Percentiles rank a stretch among this genome's conserved stretches.
Evolutionary conservation across 2,329 filamentous ascomycete species (phyloP).

Genomic region (Botrytis paeoniae): DNA sequence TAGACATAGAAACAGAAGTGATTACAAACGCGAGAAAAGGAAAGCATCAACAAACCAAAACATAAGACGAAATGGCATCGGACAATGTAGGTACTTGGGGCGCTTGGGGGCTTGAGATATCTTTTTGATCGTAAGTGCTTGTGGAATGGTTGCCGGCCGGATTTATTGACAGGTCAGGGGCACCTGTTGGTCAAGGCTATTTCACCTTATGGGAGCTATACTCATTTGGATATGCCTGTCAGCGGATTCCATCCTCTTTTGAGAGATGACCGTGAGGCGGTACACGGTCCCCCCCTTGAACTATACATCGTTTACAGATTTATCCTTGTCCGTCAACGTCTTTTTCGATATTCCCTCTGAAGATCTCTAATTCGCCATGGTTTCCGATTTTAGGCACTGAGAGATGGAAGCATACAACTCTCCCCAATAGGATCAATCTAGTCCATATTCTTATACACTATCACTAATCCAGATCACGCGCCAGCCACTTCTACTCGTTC

Average conservation of each 20-base stretch:
- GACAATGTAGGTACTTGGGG: conserved; percentile 20
- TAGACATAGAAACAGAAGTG: background rate
- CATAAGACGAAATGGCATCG: conserved; percentile 13
- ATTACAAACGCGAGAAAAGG: conserved; percentile 22
- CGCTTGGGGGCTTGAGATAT: conserved; percentile 21
- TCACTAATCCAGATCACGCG: conserved; percentile 36
- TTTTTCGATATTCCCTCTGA: conserved; percentile 31
- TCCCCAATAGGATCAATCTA: conserved; percentile 23
- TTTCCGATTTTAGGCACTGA: conserved; percentile 35
- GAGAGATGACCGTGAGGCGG: conserved; percentile 28
- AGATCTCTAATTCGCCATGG: conserved; percentile 31
- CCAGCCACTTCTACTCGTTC: conserved; percentile 33
- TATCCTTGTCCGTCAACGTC: conserved; percentile 29
- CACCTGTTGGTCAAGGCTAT: conserved; percentile 20
- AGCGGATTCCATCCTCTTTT: conserved; percentile 28
- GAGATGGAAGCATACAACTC: conserved; percentile 12
- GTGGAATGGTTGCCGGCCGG: conserved; percentile 11
- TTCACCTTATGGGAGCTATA: conserved; percentile 22
- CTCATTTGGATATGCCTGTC: conserved; percentile 27
- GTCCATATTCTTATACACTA: conserved; percentile 16
- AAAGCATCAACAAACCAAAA: conserved; percentile 15
- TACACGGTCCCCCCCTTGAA: conserved; percentile 29
- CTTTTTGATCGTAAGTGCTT: conserved; percentile 16
- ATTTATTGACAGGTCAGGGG: conserved; percentile 32
- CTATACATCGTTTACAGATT: conserved; percentile 24